Base-by-base conservation (phyloP, 2,329 filamentous ascomycete genomes). In the Ophiosphaerella herpotricha region DNA sequence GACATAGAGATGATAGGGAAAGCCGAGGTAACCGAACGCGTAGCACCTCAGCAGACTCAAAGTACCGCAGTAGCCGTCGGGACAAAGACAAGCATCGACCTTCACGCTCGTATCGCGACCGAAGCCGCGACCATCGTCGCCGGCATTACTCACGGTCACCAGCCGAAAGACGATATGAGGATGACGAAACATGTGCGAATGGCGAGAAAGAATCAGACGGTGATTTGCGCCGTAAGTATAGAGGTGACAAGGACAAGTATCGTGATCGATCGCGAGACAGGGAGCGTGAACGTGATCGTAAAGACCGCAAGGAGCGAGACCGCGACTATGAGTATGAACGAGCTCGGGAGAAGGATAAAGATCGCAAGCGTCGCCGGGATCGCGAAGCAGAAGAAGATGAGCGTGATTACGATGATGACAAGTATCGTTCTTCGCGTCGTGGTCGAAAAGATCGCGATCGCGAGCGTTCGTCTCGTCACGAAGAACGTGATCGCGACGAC, bases 1-100 rank as follows among this genome's bases (percentile, higher is more conserved):
- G 60, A 2, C 39, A 59, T 40, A 64, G 63, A 16, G 68, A 72
- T 11, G 81, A 85, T 40, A 80, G 82, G 43, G 85, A 86, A 0
- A 63, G 60, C 36, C 65, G 66, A 26, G 68, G 64, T 14, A 81
- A 85, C 40, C 80, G 83, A 40, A 85, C 87, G 1, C 80, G 87
- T 49, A 90, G 88, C 5, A 79, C 80, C 5, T 90, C 89, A 2
- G 82, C 82, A 1, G 82, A 84, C 8, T 74, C 73, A 33, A 83
- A 80, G 56, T 83, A 85, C 60, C 83, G 84, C 54, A 85, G 84
- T 54, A 85, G 84, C 58, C 85, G 74, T 21, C 68, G 71, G 26
- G 75, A 73, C 1, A 76, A 74, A 49, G 75, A 77, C 7, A 72
- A 70, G 42, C 61, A 76, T 40, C 73, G 74, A 9, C 76, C 76